phyloP scores from a whole-genome alignment of 2,329 filamentous ascomycete genomes.

The Tolypocladium capitatum region DNA sequence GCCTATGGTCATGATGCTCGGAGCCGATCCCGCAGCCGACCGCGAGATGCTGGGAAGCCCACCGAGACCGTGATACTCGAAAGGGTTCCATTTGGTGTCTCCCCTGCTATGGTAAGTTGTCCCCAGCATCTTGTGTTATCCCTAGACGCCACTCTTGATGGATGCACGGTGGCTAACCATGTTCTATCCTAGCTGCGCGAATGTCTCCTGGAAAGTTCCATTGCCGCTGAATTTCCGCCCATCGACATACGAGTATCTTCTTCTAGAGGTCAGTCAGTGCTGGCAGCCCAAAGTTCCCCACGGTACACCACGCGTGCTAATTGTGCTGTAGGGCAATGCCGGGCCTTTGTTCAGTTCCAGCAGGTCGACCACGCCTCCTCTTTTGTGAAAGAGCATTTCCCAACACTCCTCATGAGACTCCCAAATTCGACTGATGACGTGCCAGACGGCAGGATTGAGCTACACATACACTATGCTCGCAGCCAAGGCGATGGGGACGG shows the following conservation, averaged over 20 bases:
- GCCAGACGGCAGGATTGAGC: conserved; percentile 23
- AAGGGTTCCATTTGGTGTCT: conserved; percentile 34
- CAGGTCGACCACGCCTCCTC: conserved; percentile 24
- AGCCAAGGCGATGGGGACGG: conserved; percentile 21
- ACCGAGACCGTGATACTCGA: conserved; percentile 42
- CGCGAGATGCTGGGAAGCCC: conserved; percentile 25
- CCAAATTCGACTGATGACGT: conserved; percentile 22
- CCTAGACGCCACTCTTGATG: neutral
- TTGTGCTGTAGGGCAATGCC: conserved; percentile 21
- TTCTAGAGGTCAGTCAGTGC: conserved; percentile 18
- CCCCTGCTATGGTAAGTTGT: conserved; percentile 32
- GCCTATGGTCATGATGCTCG: conserved; percentile 3
- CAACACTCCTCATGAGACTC: conserved; percentile 23
- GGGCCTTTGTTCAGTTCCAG: conserved; percentile 30
- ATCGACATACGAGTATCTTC: conserved; percentile 26
- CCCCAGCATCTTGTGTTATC: neutral
- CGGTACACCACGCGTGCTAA: conserved; percentile 2
- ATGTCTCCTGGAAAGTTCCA: conserved; percentile 18
- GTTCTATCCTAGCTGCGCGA: conserved; percentile 20
- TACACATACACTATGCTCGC: conserved; percentile 28
- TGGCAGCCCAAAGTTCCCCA: too few species aligned
- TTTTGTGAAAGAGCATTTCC: conserved; percentile 30
- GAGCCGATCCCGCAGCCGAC: conserved; percentile 21
- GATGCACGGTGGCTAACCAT: neutral
- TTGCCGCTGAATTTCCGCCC: conserved; percentile 20